These are phyloP conservation scores for Piloderma croceum DNA, from an alignment of 768 basidiomycete species.

Conservation along the genomic window DNA sequence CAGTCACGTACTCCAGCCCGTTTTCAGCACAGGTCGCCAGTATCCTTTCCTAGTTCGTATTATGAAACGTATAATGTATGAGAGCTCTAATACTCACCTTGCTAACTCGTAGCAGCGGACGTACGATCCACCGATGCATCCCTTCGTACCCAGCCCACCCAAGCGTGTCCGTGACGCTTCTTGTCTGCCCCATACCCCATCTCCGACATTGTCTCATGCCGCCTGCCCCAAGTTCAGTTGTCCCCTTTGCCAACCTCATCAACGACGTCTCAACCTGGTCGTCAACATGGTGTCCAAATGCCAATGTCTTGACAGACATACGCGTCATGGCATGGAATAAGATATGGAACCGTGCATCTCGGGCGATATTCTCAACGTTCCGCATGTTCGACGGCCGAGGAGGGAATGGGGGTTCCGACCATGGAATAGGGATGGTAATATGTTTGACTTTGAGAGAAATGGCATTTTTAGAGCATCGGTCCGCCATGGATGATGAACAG, in stretches of 20 bases:
- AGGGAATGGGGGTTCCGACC: conserved; percentile 53
- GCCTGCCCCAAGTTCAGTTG: conserved; percentile 48
- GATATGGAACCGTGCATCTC: conserved; percentile 51
- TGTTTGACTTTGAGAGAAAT: conserved; percentile 40
- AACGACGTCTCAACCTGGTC: conserved; percentile 81
- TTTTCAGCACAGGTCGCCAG: conserved; percentile 70
- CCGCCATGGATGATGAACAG: conserved; percentile 51
- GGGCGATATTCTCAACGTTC: conserved; percentile 51
- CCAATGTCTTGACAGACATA: conserved; percentile 37
- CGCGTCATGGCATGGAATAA: conserved; percentile 44
- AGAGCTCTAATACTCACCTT: conserved; percentile 45
- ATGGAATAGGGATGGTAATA: conserved; percentile 43
- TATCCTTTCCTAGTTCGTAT: conserved; percentile 59
- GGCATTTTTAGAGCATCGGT: conserved; percentile 40
- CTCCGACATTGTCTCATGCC: conserved; percentile 66
- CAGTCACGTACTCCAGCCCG: conserved; percentile 53
- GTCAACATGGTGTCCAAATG: conserved; percentile 74
- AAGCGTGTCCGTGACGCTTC: conserved; percentile 23
- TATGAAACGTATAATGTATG: not conserved
- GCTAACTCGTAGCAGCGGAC: conserved; percentile 60
- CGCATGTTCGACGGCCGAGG: conserved; percentile 32
- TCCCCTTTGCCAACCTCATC: conserved; percentile 59
- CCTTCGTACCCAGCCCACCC: conserved; percentile 48
- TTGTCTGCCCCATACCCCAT: conserved; percentile 68
- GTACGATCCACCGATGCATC: conserved; percentile 62